phyloP scores from a whole-genome alignment of 129 eudicot species.

The Saussurea involucrata region DNA sequence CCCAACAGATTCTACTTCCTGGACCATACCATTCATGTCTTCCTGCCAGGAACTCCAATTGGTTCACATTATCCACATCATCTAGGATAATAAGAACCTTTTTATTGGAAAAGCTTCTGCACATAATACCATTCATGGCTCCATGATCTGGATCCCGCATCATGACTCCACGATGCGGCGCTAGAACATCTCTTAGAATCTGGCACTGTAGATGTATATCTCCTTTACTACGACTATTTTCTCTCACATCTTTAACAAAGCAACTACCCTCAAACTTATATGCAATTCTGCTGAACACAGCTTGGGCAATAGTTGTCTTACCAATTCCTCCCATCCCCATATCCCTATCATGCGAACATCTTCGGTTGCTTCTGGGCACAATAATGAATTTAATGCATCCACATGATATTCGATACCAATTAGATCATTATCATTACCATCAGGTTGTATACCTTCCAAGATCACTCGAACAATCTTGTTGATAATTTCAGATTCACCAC shows the following conservation, averaged over 20 bases:
- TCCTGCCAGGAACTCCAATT: background rate
- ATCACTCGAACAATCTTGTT: background rate
- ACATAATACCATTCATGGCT: background rate
- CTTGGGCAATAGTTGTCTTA: background rate
- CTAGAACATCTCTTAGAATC: background rate
- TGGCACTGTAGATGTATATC: background rate
- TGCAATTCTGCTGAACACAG: background rate
- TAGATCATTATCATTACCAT: background rate
- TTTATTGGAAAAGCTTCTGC: background rate
- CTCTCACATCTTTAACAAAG: background rate
- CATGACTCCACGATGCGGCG: background rate
- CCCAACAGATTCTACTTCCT: background rate
- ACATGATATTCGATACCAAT: slow-evolving; percentile 3
- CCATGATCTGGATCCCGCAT: background rate
- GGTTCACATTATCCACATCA: background rate
- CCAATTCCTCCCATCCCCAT: background rate
- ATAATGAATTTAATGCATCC: background rate
- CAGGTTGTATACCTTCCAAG: background rate
- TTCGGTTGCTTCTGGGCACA: background rate
- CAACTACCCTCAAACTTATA: background rate
- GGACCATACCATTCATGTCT: background rate
- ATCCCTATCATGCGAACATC: background rate
- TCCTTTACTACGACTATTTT: background rate
- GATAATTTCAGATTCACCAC: slow-evolving; percentile 1
- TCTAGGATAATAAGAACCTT: background rate